phyloP scores from a whole-genome alignment of 257 asterid genomes.

The Plectranthus barbatus region DNA sequence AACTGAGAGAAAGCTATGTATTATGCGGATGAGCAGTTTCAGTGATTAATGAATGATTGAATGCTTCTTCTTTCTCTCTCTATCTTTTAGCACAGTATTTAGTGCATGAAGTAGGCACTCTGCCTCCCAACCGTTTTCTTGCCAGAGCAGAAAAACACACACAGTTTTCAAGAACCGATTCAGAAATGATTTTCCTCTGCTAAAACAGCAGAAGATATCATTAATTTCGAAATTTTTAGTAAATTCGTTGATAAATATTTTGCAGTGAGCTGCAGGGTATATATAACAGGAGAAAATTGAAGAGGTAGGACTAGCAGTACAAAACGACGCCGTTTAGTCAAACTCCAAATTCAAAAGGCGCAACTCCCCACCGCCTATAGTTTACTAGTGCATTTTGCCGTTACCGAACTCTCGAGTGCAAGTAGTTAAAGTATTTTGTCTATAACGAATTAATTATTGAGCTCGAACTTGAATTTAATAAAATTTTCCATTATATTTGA shows the following conservation, averaged over 20 bases:
- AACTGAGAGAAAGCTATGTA: neutral
- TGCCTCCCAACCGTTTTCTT: no score
- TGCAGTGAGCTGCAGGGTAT: constrained; percentile 5
- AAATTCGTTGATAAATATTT: neutral
- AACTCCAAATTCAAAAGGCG: neutral
- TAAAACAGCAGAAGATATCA: neutral
- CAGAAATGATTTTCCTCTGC: neutral
- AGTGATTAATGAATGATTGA: constrained; percentile 14
- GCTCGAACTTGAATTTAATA: no score
- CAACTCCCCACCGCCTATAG: neutral
- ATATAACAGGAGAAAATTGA: constrained; percentile 14
- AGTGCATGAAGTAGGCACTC: neutral
- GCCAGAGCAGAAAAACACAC: neutral
- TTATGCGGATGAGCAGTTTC: neutral
- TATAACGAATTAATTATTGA: no score
- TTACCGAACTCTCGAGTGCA: no score
- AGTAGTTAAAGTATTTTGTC: no score
- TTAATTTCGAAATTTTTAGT: neutral
- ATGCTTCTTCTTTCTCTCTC: neutral
- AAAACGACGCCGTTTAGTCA: constrained; percentile 20
- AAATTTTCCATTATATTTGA: no score
- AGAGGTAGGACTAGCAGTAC: neutral
- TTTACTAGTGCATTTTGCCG: neutral
- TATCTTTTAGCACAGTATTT: neutral
- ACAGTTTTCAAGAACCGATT: constrained; percentile 10